Percentiles rank a stretch among this genome's conserved stretches.
Evolutionary conservation across 352 stramenopile genomes (phyloP).

Genomic region (Phytophthora pinifolia): DNA sequence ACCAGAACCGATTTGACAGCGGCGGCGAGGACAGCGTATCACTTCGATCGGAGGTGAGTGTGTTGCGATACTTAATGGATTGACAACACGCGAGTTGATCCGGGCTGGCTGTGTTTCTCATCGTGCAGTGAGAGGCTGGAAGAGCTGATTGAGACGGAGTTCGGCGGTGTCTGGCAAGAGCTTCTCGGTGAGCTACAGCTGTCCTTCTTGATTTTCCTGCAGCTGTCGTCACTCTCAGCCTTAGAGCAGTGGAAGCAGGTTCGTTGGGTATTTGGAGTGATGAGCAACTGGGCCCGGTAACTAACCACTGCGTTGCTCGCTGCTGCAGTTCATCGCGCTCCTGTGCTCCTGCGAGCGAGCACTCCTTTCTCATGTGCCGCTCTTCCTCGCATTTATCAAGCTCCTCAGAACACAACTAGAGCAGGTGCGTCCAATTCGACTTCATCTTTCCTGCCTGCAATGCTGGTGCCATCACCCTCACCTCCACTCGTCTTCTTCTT

Average conservation of each 20-base stretch:
- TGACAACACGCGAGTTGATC: not conserved
- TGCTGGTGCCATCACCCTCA: too few species aligned
- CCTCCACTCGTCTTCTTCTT: too few species aligned
- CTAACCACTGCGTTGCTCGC: not conserved
- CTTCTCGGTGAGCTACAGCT: slow-evolving; percentile 94
- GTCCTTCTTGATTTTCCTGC: slow-evolving; percentile 92
- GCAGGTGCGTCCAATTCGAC: too few species aligned
- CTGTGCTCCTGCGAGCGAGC: slow-evolving; percentile 65
- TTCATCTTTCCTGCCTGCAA: too few species aligned
- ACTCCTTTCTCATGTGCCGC: slow-evolving; percentile 32
- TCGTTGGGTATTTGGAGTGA: not conserved
- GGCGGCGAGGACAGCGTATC: slow-evolving; percentile 65
- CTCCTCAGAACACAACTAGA: slow-evolving; percentile 57
- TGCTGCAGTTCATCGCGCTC: slow-evolving; percentile 54
- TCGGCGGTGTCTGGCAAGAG: slow-evolving; percentile 58
- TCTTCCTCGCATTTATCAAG: slow-evolving; percentile 64
- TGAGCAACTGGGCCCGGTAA: too few species aligned
- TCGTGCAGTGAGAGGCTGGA: slow-evolving; percentile 45
- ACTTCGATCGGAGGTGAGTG: slow-evolving; percentile 75
- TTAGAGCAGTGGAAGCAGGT: slow-evolving; percentile 94
- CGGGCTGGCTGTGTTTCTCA: not conserved
- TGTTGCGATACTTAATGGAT: too few species aligned
- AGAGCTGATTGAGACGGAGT: slow-evolving; percentile 42
- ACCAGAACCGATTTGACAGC: slow-evolving; percentile 38
- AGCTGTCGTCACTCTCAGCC: slow-evolving; percentile 91